These are phyloP conservation scores for Macrolepiota albuminosa DNA, from an alignment of 768 basidiomycete species.

Conservation along the genomic window DNA sequence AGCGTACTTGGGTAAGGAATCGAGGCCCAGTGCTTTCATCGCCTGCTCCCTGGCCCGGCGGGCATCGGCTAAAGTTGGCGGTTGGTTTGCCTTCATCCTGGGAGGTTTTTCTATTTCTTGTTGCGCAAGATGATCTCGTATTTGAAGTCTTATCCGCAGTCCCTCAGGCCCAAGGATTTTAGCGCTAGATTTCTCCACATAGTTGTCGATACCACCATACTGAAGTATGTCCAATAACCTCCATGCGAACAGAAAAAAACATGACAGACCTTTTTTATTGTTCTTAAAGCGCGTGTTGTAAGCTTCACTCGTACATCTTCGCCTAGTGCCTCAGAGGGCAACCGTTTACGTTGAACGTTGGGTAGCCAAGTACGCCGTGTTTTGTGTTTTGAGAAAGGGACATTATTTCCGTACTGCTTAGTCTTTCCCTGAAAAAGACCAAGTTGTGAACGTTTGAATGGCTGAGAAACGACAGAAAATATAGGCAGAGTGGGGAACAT, in stretches of 20 bases:
- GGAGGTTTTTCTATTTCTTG: neutral
- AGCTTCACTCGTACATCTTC: constrained; percentile 60
- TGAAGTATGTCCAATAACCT: constrained; percentile 17
- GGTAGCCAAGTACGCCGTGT: constrained; percentile 87
- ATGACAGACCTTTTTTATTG: constrained; percentile 71
- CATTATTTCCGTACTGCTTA: constrained; percentile 82
- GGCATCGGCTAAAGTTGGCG: constrained; percentile 13
- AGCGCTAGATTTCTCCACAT: constrained; percentile 47
- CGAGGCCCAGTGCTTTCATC: constrained; percentile 23
- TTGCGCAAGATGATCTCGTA: constrained; percentile 19
- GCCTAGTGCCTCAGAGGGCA: constrained; percentile 63
- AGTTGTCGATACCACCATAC: constrained; percentile 72
- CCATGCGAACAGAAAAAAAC: neutral
- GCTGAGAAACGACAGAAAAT: constrained; percentile 36
- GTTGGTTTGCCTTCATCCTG: neutral
- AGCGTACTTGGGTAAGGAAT: constrained; percentile 12
- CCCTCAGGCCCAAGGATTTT: constrained; percentile 37
- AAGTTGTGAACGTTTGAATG: constrained; percentile 76
- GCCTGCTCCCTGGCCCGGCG: constrained; percentile 17
- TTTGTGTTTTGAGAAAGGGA: constrained; percentile 85
- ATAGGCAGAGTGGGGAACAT: constrained; percentile 27
- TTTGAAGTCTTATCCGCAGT: constrained; percentile 41
- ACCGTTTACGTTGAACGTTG: constrained; percentile 74
- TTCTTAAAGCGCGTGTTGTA: constrained; percentile 71
- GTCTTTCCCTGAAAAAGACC: constrained; percentile 83